A percentile compares a stretch with the other conserved stretches of the same genome.
These are phyloP conservation scores for Sonneratia caseolaris DNA, from an alignment of 345 rosid genomes.

Conservation along the genomic window DNA sequence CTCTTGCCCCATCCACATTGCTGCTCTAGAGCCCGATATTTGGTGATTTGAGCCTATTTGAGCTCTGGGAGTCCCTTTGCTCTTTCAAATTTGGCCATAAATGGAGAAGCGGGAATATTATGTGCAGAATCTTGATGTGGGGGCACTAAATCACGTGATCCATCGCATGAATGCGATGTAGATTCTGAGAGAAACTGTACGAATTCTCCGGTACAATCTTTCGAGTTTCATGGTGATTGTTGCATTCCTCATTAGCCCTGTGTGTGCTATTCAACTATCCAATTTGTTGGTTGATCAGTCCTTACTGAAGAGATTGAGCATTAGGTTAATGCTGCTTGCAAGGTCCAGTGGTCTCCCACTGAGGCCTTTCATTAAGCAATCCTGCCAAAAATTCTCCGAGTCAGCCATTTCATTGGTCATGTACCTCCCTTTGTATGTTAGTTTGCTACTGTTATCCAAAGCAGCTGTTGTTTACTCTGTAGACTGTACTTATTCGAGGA, in stretches of 20 bases:
- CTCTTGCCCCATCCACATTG: slow-evolving; percentile 8
- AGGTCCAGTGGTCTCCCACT: slow-evolving; percentile 70
- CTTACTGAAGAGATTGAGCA: slow-evolving; percentile 44
- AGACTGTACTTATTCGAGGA: slow-evolving; percentile 64
- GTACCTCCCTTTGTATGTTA: slow-evolving; percentile 73
- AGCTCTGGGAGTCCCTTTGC: background rate
- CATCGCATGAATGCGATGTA: slow-evolving; percentile 71
- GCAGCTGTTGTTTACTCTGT: slow-evolving; percentile 78
- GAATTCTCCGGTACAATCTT: slow-evolving; percentile 68
- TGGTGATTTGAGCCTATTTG: slow-evolving; percentile 2
- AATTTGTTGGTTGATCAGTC: slow-evolving; percentile 62
- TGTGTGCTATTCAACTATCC: slow-evolving; percentile 57
- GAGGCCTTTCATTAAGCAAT: slow-evolving; percentile 47
- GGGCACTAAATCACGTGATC: slow-evolving; percentile 22
- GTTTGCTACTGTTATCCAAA: slow-evolving; percentile 50
- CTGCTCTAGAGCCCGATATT: background rate
- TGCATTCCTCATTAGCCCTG: slow-evolving; percentile 63
- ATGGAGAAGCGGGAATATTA: slow-evolving; percentile 18
- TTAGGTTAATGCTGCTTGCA: slow-evolving; percentile 53
- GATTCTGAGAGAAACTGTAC: slow-evolving; percentile 77
- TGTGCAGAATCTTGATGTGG: slow-evolving; percentile 28
- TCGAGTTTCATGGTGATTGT: slow-evolving; percentile 52
- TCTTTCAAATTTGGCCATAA: background rate
- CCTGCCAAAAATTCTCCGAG: slow-evolving; percentile 59
- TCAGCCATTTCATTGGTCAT: slow-evolving; percentile 49